Conservation (phyloP, 192 early-diverging fungal species). For the Coemansia sp. region DNA sequence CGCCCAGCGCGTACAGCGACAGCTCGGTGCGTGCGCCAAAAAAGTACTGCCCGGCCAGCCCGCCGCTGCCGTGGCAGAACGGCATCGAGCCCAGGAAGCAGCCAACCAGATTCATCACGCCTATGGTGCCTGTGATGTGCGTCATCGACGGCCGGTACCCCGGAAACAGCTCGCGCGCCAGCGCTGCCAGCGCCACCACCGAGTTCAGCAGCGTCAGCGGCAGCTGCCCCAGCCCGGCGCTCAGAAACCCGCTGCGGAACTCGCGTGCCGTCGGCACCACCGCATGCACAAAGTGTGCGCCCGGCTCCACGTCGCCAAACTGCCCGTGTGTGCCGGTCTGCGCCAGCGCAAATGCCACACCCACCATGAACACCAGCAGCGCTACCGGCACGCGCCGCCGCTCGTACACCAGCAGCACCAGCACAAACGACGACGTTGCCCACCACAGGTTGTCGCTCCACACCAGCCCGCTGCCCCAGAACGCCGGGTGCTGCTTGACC, state of each 20-base stretch:
- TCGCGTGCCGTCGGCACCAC: constrained; percentile 61
- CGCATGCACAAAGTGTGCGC: constrained; percentile 57
- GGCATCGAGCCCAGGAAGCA: constrained; percentile 78
- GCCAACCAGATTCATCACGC: constrained; percentile 73
- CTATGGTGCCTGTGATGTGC: constrained; percentile 60
- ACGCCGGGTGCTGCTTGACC: constrained; percentile 47
- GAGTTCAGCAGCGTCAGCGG: constrained; percentile 85
- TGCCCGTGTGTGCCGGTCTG: constrained; percentile 48
- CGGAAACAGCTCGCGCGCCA: constrained; percentile 82
- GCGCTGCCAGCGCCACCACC: constrained; percentile 68
- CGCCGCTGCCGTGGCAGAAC: constrained; percentile 80
- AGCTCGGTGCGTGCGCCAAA: constrained; percentile 85
- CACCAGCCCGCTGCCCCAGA: constrained; percentile 57
- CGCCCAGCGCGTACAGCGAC: constrained; percentile 73
- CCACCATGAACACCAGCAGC: constrained; percentile 67
- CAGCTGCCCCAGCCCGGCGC: constrained; percentile 80
- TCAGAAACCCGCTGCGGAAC: constrained; percentile 70
- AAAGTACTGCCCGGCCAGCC: constrained; percentile 90
- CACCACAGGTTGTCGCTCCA: constrained; percentile 74
- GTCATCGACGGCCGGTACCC: constrained; percentile 50
- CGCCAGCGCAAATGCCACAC: constrained; percentile 64
- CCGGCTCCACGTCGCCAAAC: constrained; percentile 40
- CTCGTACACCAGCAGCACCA: constrained; percentile 67
- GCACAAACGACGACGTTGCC: constrained; percentile 63
- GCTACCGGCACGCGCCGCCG: constrained; percentile 62